Base-by-base conservation (phyloP, 192 early-diverging fungal species). In the Thoreauomyces humboldtii region DNA sequence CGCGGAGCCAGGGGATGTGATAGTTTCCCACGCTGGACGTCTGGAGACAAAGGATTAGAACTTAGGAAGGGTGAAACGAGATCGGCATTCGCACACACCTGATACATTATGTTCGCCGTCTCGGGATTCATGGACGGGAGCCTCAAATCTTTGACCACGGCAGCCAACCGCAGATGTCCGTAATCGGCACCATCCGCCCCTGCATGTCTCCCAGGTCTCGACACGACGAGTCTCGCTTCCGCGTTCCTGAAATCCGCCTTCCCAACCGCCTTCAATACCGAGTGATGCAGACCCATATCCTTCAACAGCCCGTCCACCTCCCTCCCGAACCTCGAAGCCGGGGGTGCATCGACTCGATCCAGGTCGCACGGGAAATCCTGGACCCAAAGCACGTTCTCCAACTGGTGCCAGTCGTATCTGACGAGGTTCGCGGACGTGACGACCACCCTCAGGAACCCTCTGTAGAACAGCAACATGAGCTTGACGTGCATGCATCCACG, bases 351-450 rank as follows among this genome's bases (percentile, higher is more conserved):
- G 14, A n/a, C 33, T 7, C 14, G 34, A 31, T n/a, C n/a, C n/a
- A n/a, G n/a, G n/a, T n/a, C n/a, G n/a, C 45, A 19, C 24, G 65
- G 22, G 45, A 44, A 41, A 59, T 60, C 52, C 17, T 71, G 55
- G 6, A 17, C 43, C 42, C 32, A 42, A 21, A 54, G 37, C 7
- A 75, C 60, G 53, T 75, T 75, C 38, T 75, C 73, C 25, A 71
- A 41, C 15, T 21, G 6, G 21, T 67, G 43, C 73, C 73, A 75
- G 58, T 75, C 73, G 56, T 75, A 67, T 22, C 63, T 47, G 11
- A 72, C 65, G 45, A 75, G 43, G 63, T 75, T 75, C 31, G 73
- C 73, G 14, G 46, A 54, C 15, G 53, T 41, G 22, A 75, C 44
- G 19, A 67, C 69, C n/a, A 75, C 69, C 19, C 73, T 44, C 25